Evolutionary conservation across 2,329 filamentous ascomycete species (phyloP), one percentile per base, ranked within the genome.

Genomic region (Aureobasidium namibiae): DNA sequence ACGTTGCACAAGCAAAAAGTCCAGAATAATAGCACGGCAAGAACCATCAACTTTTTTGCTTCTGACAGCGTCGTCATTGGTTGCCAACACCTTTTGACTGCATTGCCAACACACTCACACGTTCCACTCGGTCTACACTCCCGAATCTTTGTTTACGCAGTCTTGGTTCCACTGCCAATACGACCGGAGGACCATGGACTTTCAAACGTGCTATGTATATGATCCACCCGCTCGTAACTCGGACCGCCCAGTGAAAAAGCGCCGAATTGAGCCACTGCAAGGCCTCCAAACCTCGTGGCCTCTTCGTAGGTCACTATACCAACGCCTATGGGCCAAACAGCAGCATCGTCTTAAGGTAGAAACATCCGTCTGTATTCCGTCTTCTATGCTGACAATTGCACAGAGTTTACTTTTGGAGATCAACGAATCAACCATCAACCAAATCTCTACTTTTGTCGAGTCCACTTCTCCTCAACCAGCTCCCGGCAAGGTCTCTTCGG

Each of bases 311-410:
- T 72, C 77, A 46, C 75, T 83, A 3, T 92, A 85, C 70, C 74
- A 83, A 53, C 72, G 78, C 56, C 76, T 82, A 52, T 94, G 90
- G 90, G 72, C 75, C 2, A 73, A 77, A 39, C 82, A 89, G 64
- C 81, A 90, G 62, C 70, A 73, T 46, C 80, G 82, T 26, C 86
- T 92, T 53, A 80, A 86, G 70, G 82, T 83, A 66, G 53, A 34
- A 46, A 26, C 18, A 10, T 31, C 21, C 49, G n/a, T 52, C 45
- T 16, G 14, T 21, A 11, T 14, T n/a, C 18, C 11, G 23, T 39
- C 3, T 24, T 2, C 13, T 34, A 10, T 33, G 33, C 62, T 53
- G 38, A 42, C 29, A 59, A 24, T 16, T 14, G 10, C 1, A 34
- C 38, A 75, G 72, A 65, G 54, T 41, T 68, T 74, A 8, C 67